A percentile compares a stretch with the other conserved stretches of the same genome.
Conservation (phyloP, 225 moss, liverwort and hornwort species). For the Anthoceros angustus region DNA sequence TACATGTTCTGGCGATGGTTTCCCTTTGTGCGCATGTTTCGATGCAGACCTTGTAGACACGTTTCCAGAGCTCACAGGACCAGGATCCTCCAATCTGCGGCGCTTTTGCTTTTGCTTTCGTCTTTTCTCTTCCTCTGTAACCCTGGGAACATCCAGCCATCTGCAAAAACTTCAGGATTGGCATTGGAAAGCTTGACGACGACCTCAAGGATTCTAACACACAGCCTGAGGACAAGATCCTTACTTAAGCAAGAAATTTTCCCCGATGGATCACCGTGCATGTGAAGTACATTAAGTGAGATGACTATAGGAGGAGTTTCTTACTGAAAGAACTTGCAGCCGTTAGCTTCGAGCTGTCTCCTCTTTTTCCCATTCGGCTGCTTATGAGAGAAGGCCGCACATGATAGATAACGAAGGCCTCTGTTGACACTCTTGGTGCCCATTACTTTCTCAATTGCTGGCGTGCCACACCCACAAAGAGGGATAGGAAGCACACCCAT, state of each 20-base stretch:
- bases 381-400: slow-evolving; percentile 10
- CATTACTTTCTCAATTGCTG: slow-evolving; percentile 39
- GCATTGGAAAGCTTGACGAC: no score
- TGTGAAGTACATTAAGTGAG: background rate
- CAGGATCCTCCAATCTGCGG: slow-evolving; percentile 2
- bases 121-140: background rate
- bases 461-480: slow-evolving; percentile 37
- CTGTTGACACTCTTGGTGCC: slow-evolving; percentile 52
- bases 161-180: background rate
- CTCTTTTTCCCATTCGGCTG: background rate
- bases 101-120: background rate
- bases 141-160: slow-evolving; percentile 1
- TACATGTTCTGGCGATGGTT: background rate
- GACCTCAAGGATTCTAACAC: background rate
- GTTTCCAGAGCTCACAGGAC: background rate
- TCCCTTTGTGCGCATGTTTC: background rate
- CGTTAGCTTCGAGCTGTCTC: background rate
- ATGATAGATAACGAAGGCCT: slow-evolving; percentile 52
- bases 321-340: background rate
- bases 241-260: background rate
- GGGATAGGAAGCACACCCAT: background rate
- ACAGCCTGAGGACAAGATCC: background rate
- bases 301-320: background rate
- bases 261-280: background rate
- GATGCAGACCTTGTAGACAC: background rate